These are phyloP conservation scores for Sclerospora graminicola DNA, from an alignment of 352 stramenopile genomes.

Conservation along the genomic window DNA sequence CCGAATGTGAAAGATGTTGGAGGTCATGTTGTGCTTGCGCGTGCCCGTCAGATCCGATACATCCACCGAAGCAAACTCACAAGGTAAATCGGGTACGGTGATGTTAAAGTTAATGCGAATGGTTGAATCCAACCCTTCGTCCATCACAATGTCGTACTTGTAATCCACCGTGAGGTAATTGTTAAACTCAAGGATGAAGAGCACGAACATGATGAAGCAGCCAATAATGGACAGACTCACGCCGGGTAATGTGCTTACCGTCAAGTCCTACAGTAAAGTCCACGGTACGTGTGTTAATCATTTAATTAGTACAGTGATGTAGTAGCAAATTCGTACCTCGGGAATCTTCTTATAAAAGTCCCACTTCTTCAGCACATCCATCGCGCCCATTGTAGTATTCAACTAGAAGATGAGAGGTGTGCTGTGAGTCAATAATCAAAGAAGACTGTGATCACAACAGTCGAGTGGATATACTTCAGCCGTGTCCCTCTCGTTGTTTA, in stretches of 20 bases:
- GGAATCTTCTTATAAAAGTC: slow-evolving; percentile 90
- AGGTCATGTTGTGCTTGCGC: slow-evolving; percentile 97
- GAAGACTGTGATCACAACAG: too few species aligned
- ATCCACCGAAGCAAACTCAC: slow-evolving; percentile 94
- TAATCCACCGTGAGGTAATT: slow-evolving; percentile 79
- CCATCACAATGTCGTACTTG: slow-evolving; percentile 86
- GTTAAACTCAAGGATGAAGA: slow-evolving; percentile 88
- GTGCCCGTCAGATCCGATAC: slow-evolving; percentile 96
- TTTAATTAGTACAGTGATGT: background rate
- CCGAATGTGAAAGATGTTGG: slow-evolving; percentile 96
- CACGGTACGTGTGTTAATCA: background rate
- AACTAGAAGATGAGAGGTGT: too few species aligned
- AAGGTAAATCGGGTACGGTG: slow-evolving; percentile 94
- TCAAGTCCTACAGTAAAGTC: slow-evolving; percentile 49
- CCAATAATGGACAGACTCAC: slow-evolving; percentile 77
- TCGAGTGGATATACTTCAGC: too few species aligned
- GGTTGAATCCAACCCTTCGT: slow-evolving; percentile 74
- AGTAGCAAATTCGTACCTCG: slow-evolving; percentile 29
- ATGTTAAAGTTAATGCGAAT: slow-evolving; percentile 99
- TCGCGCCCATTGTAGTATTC: slow-evolving; percentile 48
- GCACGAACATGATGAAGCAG: slow-evolving; percentile 84
- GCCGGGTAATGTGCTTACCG: slow-evolving; percentile 75
- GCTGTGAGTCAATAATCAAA: background rate
- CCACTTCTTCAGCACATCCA: slow-evolving; percentile 87
- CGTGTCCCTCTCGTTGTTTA: background rate